Percentiles rank a stretch among this genome's conserved stretches.
Evolutionary conservation across 805 yeast genomes (phyloP).

Genomic region (Pichia ethanolica): DNA sequence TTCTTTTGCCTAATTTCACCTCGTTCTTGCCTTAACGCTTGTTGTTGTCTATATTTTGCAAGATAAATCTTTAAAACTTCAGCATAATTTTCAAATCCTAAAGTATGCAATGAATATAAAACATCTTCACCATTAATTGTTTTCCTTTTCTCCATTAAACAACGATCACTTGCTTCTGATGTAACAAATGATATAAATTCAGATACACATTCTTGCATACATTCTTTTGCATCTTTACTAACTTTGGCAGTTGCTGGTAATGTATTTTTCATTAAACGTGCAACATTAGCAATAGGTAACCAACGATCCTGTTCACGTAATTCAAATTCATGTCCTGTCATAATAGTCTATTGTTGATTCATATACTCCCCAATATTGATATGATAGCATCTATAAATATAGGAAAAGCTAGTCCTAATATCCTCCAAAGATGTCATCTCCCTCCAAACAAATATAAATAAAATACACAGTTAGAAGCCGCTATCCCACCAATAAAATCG

Average conservation of each 20-base stretch:
- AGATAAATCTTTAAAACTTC: slow-evolving; percentile 61
- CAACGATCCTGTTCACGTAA: slow-evolving; percentile 54
- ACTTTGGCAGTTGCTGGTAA: slow-evolving; percentile 68
- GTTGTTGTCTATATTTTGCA: slow-evolving; percentile 67
- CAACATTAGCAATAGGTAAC: slow-evolving; percentile 59
- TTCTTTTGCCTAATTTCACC: slow-evolving; percentile 40
- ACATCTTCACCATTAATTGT: slow-evolving; percentile 68
- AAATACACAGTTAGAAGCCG: too few species aligned
- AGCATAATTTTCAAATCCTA: slow-evolving; percentile 65
- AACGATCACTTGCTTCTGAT: slow-evolving; percentile 57
- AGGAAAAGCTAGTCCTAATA: too few species aligned
- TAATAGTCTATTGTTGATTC: background rate
- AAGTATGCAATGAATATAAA: slow-evolving; percentile 51
- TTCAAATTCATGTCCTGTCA: slow-evolving; percentile 34
- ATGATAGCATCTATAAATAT: too few species aligned
- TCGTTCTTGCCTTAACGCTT: slow-evolving; percentile 61
- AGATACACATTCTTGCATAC: slow-evolving; percentile 61
- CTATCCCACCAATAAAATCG: too few species aligned
- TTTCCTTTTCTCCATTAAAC: slow-evolving; percentile 57
- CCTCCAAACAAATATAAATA: too few species aligned
- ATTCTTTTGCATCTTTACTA: slow-evolving; percentile 72
- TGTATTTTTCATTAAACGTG: slow-evolving; percentile 71
- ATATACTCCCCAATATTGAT: background rate
- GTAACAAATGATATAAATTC: slow-evolving; percentile 65
- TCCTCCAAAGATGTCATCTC: background rate